Evolutionary conservation across 148 eudicot genomes (phyloP), one percentile per base, ranked within the genome.

Genomic region (Vaccinium macrocarpon): DNA sequence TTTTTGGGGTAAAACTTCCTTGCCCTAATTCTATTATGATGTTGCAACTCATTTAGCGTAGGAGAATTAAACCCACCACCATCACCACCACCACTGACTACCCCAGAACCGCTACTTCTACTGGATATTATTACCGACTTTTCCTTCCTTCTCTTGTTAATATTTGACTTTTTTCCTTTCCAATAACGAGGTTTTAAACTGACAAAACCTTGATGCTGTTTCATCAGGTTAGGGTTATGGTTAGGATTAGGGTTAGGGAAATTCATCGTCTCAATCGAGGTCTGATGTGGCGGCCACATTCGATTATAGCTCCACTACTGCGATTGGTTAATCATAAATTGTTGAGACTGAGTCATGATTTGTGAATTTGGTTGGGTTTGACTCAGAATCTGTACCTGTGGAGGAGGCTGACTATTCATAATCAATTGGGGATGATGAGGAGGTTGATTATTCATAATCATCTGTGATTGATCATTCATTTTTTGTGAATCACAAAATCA

Each of bases 21-120:
- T 0, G 97, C 91, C 89, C 90, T 97, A 81, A 93, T 21, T 49
- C 99, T 81, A 87, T 96, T 96, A 90, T 92, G 95, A 21, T 91
- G 90, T 79, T 96, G 98, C 56, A 96, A 82, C 53, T 94, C 99
- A 66, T 89, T 87, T 3, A 94, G 86, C 0, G 88, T 85, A 0
- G 98, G 98, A 2, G 96, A 93, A 62, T 92, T 88, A 85, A 91
- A 95, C 13, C 86, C 86, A n/a, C 87, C 88, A 3, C 86, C 86
- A n/a, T 87, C 88, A 3, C 83, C 90, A 7, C 84, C 87, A 15
- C 85, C 91, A 0, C 84, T 78, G 4, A 79, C 88, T 32, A 81
- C 86, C 23, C 83, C 90, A 3, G 84, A 85, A 82, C 81, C 86
- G 29, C 61, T 42, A 64, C 81, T 50, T 50, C 84, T 81, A 78